Evolutionary conservation across 768 basidiomycete species (phyloP).

Genomic region (Dioszegia aurantiaca): DNA sequence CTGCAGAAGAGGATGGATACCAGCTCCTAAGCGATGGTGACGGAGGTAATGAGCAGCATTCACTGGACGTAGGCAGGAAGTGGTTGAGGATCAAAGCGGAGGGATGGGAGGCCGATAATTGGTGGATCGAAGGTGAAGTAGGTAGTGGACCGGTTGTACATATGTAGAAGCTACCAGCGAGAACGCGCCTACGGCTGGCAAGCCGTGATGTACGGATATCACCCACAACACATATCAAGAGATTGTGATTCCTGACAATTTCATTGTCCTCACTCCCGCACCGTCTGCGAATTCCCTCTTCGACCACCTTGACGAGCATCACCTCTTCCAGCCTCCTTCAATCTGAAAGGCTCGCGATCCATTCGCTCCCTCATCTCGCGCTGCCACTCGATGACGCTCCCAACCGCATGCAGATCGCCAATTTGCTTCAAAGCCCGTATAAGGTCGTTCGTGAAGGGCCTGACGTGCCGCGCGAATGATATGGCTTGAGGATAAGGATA

Average conservation of each 20-base stretch:
- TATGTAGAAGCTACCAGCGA: no score
- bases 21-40: neutral
- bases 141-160: constrained; percentile 16
- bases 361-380: constrained; percentile 19
- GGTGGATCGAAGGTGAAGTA: constrained; percentile 51
- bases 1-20: constrained; percentile 57
- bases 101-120: constrained; percentile 52
- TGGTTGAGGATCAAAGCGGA: constrained; percentile 42
- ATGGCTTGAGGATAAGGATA: neutral
- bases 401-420: constrained; percentile 58
- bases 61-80: constrained; percentile 13
- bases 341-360: no score
- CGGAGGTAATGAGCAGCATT: neutral
- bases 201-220: no score
- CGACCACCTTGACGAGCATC: no score
- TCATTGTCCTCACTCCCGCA: no score
- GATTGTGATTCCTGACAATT: no score
- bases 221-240: no score
- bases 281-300: no score
- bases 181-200: no score
- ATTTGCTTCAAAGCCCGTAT: constrained; percentile 63
- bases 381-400: constrained; percentile 32
- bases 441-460: constrained; percentile 71
- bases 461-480: constrained; percentile 55
- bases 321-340: no score